Percentiles rank a stretch among this genome's conserved stretches.
phyloP scores from a whole-genome alignment of 2,329 filamentous ascomycete species.

The Aspergillus terreus region DNA sequence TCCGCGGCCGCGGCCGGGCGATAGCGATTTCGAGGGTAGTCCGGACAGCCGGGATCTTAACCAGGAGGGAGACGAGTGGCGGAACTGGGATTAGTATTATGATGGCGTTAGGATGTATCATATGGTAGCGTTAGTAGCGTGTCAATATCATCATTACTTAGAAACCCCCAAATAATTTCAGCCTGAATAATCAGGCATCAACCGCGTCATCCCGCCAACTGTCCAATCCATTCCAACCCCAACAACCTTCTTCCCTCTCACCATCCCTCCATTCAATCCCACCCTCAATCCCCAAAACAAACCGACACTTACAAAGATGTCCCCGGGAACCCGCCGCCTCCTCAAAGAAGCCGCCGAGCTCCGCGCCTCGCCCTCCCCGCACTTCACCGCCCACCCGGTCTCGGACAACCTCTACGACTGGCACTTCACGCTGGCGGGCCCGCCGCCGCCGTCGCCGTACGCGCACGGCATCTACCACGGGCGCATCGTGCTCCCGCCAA shows the following conservation, averaged over 20 bases:
- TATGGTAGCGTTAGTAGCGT: conserved; percentile 1
- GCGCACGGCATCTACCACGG: conserved; percentile 87
- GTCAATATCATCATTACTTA: neutral
- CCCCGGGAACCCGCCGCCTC: conserved; percentile 34
- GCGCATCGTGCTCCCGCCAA: conserved; percentile 82
- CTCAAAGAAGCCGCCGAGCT: conserved; percentile 89
- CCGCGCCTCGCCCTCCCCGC: conserved; percentile 70
- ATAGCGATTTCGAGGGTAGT: conserved; percentile 32
- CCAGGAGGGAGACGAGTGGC: conserved; percentile 35
- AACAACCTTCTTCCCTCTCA: neutral
- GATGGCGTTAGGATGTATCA: neutral
- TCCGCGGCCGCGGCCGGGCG: conserved; percentile 32
- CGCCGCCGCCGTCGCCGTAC: conserved; percentile 73
- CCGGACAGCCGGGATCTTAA: conserved; percentile 15
- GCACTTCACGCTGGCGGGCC: conserved; percentile 96
- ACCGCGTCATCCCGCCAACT: neutral
- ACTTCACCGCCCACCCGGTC: conserved; percentile 75
- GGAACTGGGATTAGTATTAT: conserved; percentile 34
- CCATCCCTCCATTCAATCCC: neutral
- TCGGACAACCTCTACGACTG: conserved; percentile 96
- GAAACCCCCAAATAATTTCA: neutral
- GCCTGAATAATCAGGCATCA: neutral
- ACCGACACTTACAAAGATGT: conserved; percentile 13
- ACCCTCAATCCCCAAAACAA: neutral
- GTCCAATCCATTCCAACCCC: neutral